Evolutionary conservation across 2,329 filamentous ascomycete genomes (phyloP).

Genomic region (Teratosphaeria epicoccoides): DNA sequence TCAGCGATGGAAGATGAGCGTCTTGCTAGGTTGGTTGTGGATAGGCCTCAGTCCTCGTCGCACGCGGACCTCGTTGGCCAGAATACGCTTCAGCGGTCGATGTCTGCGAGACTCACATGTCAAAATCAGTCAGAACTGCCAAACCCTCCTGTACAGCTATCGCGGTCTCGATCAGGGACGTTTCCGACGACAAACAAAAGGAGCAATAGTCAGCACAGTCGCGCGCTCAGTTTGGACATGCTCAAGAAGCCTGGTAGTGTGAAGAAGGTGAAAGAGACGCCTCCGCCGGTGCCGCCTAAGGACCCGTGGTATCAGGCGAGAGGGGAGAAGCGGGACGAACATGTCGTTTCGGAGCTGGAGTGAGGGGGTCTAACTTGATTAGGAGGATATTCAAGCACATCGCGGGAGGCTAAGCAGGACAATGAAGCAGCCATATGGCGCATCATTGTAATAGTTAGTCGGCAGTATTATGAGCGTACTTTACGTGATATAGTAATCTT

Average conservation of each 20-base stretch:
- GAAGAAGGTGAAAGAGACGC: background rate
- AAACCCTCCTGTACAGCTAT: too few species aligned
- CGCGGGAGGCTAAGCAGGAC: too few species aligned
- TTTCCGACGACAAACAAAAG: background rate
- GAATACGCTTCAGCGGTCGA: background rate
- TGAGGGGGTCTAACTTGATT: too few species aligned
- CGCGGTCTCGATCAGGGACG: background rate
- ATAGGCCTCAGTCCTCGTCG: background rate
- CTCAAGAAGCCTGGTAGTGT: background rate
- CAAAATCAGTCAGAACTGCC: background rate
- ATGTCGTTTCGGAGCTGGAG: background rate
- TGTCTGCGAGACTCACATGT: background rate
- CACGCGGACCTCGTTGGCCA: background rate
- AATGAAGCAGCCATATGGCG: too few species aligned
- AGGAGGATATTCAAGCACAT: too few species aligned
- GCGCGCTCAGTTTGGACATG: background rate
- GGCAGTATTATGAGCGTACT: too few species aligned
- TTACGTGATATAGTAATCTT: too few species aligned
- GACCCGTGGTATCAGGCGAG: background rate
- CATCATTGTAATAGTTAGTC: too few species aligned
- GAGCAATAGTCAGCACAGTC: background rate
- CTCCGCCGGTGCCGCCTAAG: background rate
- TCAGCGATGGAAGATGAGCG: background rate
- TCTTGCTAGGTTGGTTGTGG: background rate
- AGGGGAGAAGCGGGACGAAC: background rate